These are phyloP conservation scores for Drechslerella stenobrocha DNA, from an alignment of 2,329 filamentous ascomycete genomes.

Conservation along the genomic window DNA sequence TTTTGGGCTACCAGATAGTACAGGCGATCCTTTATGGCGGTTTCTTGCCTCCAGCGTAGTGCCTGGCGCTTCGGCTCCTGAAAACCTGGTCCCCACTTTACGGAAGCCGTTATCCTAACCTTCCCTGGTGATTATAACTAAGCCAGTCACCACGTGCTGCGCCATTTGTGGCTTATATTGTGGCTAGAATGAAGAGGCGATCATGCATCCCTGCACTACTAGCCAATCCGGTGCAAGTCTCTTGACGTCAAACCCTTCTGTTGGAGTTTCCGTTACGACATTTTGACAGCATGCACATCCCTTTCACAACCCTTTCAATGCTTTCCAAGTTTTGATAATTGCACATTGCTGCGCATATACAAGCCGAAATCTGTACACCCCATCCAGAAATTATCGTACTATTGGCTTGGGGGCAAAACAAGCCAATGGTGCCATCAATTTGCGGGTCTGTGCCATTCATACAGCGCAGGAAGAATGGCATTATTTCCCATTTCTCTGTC, in stretches of 20 bases:
- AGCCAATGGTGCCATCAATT: too few relatives aligned
- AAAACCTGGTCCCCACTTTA: background rate
- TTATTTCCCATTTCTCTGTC: conserved; percentile 16
- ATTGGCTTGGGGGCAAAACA: conserved; percentile 25
- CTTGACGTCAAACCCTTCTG: conserved; percentile 38
- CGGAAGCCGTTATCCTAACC: background rate
- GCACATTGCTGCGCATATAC: background rate
- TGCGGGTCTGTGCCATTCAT: too few relatives aligned
- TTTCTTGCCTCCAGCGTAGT: conserved; percentile 84
- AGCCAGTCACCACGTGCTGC: conserved; percentile 12
- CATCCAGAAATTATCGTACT: background rate
- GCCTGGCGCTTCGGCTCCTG: conserved; percentile 17
- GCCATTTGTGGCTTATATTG: conserved; percentile 27
- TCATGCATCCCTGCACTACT: conserved; percentile 2
- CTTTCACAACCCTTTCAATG: conserved; percentile 2
- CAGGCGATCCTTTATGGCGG: conserved; percentile 83
- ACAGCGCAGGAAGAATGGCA: too few relatives aligned
- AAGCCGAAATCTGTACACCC: background rate
- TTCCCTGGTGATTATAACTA: too few relatives aligned
- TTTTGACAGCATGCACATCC: conserved; percentile 47
- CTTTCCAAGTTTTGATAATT: conserved; percentile 34
- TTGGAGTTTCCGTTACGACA: conserved; percentile 29
- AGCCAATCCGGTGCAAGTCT: conserved; percentile 22
- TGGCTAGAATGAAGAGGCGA: too few relatives aligned
- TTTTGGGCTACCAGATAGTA: conserved; percentile 78